phyloP scores from a whole-genome alignment of 2,329 filamentous ascomycete species.

The Talaromyces sp. region DNA sequence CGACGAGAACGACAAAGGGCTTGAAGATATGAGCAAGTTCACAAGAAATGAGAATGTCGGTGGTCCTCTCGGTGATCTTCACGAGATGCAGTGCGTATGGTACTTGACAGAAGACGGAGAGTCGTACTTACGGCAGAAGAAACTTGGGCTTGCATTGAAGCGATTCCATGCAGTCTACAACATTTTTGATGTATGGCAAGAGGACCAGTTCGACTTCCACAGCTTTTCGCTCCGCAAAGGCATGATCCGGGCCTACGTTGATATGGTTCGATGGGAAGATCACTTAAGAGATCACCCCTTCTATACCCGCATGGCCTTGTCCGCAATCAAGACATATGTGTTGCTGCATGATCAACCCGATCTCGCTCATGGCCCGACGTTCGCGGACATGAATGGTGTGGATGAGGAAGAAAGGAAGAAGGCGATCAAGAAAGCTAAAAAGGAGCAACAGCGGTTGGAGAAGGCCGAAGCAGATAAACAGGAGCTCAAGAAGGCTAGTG shows the following conservation, averaged over 20 bases:
- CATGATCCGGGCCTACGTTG: constrained; percentile 88
- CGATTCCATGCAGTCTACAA: constrained; percentile 82
- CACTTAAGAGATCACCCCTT: constrained; percentile 87
- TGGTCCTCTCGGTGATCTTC: constrained; percentile 82
- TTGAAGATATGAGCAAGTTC: constrained; percentile 89
- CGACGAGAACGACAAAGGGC: constrained; percentile 78
- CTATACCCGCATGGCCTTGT: constrained; percentile 78
- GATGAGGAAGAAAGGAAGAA: constrained; percentile 72
- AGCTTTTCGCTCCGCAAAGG: constrained; percentile 96
- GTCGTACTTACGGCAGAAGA: constrained; percentile 76
- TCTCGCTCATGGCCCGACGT: constrained; percentile 56
- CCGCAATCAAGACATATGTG: constrained; percentile 77
- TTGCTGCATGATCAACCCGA: constrained; percentile 72
- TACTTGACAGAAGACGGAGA: constrained; percentile 93
- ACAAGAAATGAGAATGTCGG: constrained; percentile 86
- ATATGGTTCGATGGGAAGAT: constrained; percentile 97
- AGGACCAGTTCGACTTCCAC: constrained; percentile 99
- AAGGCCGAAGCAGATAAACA: constrained; percentile 79
- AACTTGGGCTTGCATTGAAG: constrained; percentile 83
- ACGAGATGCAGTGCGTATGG: constrained; percentile 99
- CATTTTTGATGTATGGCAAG: constrained; percentile 96
- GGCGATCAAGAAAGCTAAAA: constrained; percentile 84
- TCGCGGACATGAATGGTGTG: constrained; percentile 54
- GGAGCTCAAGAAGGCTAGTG: constrained; percentile 69
- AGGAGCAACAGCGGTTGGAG: constrained; percentile 70